Conservation (phyloP, 768 basidiomycete genomes). For the Cystobasidium tubakii region DNA sequence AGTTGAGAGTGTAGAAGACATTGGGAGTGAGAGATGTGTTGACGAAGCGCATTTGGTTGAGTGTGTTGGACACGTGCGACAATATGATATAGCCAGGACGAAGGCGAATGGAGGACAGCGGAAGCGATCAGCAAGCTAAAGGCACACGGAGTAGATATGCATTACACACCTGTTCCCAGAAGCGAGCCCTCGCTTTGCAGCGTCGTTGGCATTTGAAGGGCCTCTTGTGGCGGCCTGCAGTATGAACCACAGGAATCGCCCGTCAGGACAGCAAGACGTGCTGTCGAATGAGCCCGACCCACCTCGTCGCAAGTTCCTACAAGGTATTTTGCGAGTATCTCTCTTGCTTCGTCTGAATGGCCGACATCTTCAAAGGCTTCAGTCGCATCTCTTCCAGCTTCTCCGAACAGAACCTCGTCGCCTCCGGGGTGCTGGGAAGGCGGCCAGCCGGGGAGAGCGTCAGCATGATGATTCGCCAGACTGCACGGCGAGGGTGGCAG, state of each 20-base stretch:
- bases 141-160: background rate
- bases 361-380: slow-evolving; percentile 99
- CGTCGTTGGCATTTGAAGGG: slow-evolving; percentile 25
- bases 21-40: background rate
- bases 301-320: slow-evolving; percentile 72
- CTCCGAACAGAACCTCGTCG: slow-evolving; percentile 91
- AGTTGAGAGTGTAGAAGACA: background rate
- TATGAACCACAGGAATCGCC: background rate
- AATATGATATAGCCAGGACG: background rate
- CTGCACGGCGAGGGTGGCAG: too few relatives aligned
- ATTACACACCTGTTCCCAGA: background rate
- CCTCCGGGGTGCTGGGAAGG: slow-evolving; percentile 57
- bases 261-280: background rate
- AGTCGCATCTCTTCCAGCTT: slow-evolving; percentile 88
- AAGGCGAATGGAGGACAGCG: background rate
- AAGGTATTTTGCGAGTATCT: slow-evolving; percentile 67
- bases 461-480: too few relatives aligned
- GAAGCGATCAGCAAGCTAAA: background rate
- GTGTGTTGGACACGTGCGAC: background rate
- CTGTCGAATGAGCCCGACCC: background rate
- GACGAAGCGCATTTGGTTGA: background rate
- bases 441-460: too few relatives aligned
- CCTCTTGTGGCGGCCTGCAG: slow-evolving; percentile 20
- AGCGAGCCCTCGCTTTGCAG: slow-evolving; percentile 24
- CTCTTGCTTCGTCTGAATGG: slow-evolving; percentile 95